Percentiles rank a stretch among this genome's conserved stretches.
Evolutionary conservation across 441 rosid genomes (phyloP).

Genomic region (Mallotus repandus): DNA sequence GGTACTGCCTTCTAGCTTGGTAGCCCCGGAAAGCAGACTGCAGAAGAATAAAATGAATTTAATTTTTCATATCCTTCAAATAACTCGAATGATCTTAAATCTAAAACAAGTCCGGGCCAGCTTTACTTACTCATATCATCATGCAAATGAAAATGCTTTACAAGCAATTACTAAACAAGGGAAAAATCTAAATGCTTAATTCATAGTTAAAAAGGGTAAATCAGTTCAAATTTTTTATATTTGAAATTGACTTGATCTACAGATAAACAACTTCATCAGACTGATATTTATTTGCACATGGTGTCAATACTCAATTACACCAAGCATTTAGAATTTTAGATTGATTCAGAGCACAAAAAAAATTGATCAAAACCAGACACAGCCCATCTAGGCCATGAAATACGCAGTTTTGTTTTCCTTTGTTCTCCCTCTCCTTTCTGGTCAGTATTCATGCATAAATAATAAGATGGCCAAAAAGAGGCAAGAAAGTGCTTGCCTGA

Average conservation of each 20-base stretch:
- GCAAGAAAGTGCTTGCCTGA: constrained; percentile 54
- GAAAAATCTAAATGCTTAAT: not conserved
- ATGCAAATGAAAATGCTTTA: not conserved
- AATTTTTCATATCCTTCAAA: not conserved
- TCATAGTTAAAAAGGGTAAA: not conserved
- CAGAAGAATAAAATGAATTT: constrained; percentile 19
- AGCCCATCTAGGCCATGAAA: not conserved
- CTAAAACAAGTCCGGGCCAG: not conserved
- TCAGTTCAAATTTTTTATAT: not conserved
- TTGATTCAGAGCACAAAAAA: not conserved
- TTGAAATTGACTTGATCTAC: not conserved
- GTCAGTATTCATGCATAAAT: not conserved
- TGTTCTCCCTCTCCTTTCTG: not conserved
- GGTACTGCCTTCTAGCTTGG: constrained; percentile 81
- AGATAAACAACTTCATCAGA: not conserved
- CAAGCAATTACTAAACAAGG: not conserved
- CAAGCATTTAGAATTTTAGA: not conserved
- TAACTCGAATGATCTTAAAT: not conserved
- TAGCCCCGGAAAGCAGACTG: constrained; percentile 88
- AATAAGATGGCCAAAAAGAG: not conserved
- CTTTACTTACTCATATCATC: not conserved
- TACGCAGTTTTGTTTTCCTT: not conserved
- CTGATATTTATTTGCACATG: no score
- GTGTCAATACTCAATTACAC: no score
- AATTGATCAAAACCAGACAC: not conserved